A percentile compares a stretch with the other conserved stretches of the same genome.
Evolutionary conservation across 106 monocot species (phyloP).

Genomic region (Cymbidium sinense): DNA sequence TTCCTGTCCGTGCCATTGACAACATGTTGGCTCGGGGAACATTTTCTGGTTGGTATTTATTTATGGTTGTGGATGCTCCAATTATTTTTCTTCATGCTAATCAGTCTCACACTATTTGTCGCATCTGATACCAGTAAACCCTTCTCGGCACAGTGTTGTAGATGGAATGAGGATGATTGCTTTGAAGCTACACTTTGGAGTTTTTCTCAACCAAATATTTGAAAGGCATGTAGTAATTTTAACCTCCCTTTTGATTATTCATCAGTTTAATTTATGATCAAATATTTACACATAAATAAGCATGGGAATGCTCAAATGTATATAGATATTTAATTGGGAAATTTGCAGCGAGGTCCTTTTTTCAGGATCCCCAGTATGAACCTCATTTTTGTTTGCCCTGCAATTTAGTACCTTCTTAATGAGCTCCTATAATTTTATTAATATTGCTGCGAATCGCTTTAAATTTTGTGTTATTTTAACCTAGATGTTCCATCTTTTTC

Average conservation of each 20-base stretch:
- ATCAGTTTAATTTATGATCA: background rate
- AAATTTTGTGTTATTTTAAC: background rate
- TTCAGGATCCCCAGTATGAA: background rate
- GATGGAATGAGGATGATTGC: constrained; percentile 99
- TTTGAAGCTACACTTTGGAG: constrained; percentile 92
- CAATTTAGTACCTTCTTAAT: constrained; percentile 3
- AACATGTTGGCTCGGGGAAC: too few species aligned
- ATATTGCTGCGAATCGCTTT: background rate
- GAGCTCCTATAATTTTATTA: background rate
- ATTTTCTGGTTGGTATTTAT: constrained; percentile 54
- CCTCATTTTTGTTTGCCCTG: background rate
- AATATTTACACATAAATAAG: background rate
- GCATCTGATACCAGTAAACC: constrained; percentile 34
- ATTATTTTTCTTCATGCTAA: background rate
- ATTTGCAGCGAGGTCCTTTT: background rate
- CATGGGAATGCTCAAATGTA: background rate
- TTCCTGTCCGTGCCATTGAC: too few species aligned
- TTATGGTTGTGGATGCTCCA: background rate
- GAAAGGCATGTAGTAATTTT: constrained; percentile 46
- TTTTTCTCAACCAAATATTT: constrained; percentile 80
- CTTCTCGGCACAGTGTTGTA: constrained; percentile 66
- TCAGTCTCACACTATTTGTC: background rate
- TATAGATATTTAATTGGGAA: background rate
- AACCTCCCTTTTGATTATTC: background rate
- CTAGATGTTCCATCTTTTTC: background rate